Evolutionary conservation across 2,329 filamentous ascomycete species (phyloP), one percentile per base, ranked within the genome.

Genomic region (Penicillium aurantiogriseum): DNA sequence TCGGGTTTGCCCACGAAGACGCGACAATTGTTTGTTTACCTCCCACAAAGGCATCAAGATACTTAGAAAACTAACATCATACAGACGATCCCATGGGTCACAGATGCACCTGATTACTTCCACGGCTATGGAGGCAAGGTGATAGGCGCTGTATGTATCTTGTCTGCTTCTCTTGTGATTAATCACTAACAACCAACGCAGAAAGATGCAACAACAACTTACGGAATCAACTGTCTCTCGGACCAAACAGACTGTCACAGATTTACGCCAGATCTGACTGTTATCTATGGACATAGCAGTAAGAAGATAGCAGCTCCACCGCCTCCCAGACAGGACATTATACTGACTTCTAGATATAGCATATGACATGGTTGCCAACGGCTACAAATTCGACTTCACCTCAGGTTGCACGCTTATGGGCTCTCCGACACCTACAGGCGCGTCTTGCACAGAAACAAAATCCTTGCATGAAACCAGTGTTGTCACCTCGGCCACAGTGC

Each of bases 31-130:
- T 56, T 23, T 42, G 54, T 53, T 36, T 40, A 35, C 17, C 42
- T 35, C 9, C 25, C 33, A 29, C 27, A n/a, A 35, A 17, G 13
- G 2, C 8, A 23, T 1, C 7, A 33, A 21, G n/a, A n/a, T 7
- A 17, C 5, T 4, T 2, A 9, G 6, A 5, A 31, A 19, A 3
- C 25, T 51, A 25, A 45, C 19, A 25, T n/a, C 17, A 35, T 5
- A 40, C 13, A 56, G 54, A 53, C 54, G 0, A 53, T 56, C 8
- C 54, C 54, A n/a, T 56, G 49, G 48, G 49, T 56, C 4, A 45
- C 48, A 7, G 35, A 52, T n/a, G 54, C 33, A 1, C 54, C 54
- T 2, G 54, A 53, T 39, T 56, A 53, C 48, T 53, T 56, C 49
- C 21, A 56, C 13, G 54, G 54, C 17, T 56, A 56, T 47, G 54